These are phyloP conservation scores for Salix koriyanagi DNA, from an alignment of 345 rosid genomes.

Conservation along the genomic window DNA sequence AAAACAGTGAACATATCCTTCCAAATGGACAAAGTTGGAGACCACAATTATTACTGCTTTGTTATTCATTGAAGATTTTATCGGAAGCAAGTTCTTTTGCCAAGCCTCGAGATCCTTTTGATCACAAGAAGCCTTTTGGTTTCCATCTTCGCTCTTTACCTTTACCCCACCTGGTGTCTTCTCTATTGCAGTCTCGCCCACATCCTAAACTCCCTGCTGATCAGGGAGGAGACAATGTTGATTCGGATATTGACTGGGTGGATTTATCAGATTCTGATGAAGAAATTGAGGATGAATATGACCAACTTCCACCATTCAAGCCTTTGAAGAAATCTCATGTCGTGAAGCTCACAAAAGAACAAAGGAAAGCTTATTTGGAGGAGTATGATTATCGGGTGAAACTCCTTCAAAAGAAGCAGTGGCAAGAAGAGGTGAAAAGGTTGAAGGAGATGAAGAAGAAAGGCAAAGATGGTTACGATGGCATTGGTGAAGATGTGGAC, in stretches of 20 bases:
- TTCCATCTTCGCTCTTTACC: constrained; percentile 29
- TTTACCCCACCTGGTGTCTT: constrained; percentile 42
- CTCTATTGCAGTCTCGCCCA: constrained; percentile 37
- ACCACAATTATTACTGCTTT: constrained; percentile 47
- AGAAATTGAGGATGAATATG: constrained; percentile 34
- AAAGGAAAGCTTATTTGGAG: constrained; percentile 38
- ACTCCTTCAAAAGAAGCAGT: constrained; percentile 46
- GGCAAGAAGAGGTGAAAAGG: constrained; percentile 34
- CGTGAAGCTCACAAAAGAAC: constrained; percentile 36
- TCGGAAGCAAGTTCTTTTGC: constrained; percentile 32
- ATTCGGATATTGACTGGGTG: constrained; percentile 28
- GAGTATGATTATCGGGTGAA: constrained; percentile 44
- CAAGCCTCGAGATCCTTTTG: constrained; percentile 27
- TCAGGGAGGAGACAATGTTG: constrained; percentile 29
- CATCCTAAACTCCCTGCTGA: constrained; percentile 31
- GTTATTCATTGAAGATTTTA: constrained; percentile 54
- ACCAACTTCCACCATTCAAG: constrained; percentile 46
- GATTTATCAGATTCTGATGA: constrained; percentile 26
- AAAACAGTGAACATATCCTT: constrained; percentile 29
- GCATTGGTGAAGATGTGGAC: constrained; percentile 14
- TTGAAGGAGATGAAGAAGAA: constrained; percentile 35
- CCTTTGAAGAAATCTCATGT: constrained; percentile 36
- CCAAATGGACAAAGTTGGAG: constrained; percentile 51
- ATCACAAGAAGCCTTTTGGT: constrained; percentile 30
- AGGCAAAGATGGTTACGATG: constrained; percentile 3